Conservation (phyloP, 2,329 filamentous ascomycete genomes). For the Thelonectria discophora region DNA sequence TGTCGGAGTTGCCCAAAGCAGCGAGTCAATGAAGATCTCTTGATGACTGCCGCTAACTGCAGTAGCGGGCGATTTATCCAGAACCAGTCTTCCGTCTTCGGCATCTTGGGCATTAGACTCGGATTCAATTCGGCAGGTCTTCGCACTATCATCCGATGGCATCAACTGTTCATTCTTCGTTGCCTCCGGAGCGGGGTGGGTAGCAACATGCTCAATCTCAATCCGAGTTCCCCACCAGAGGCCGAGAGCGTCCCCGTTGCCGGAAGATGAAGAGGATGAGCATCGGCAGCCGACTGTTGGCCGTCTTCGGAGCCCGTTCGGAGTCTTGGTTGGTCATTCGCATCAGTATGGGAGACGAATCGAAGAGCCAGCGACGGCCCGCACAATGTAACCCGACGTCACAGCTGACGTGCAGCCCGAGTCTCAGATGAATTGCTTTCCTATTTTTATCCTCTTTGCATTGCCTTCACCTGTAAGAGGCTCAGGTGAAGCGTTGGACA, state of each 20-base stretch:
- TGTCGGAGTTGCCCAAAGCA: background rate
- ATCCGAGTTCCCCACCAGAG: conserved; percentile 3
- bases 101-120: too few species aligned
- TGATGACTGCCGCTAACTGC: background rate
- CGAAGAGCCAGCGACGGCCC: background rate
- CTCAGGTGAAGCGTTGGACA: background rate
- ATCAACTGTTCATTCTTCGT: too few species aligned
- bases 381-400: background rate
- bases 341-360: background rate
- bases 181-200: background rate
- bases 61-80: too few species aligned
- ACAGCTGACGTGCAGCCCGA: background rate
- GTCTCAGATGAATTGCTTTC: conserved; percentile 1
- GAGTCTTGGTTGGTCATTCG: background rate
- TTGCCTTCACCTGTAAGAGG: background rate
- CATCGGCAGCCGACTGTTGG: conserved; percentile 5
- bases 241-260: conserved; percentile 11
- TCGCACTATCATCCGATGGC: too few species aligned
- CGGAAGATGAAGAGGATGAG: conserved; percentile 3
- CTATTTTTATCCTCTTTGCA: conserved; percentile 9
- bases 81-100: too few species aligned
- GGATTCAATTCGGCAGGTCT: too few species aligned
- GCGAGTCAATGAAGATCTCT: background rate
- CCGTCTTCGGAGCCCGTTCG: conserved; percentile 1
- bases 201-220: background rate